Evolutionary conservation across 768 basidiomycete species (phyloP).

Genomic region (Lanmaoa pseudosensibilis): DNA sequence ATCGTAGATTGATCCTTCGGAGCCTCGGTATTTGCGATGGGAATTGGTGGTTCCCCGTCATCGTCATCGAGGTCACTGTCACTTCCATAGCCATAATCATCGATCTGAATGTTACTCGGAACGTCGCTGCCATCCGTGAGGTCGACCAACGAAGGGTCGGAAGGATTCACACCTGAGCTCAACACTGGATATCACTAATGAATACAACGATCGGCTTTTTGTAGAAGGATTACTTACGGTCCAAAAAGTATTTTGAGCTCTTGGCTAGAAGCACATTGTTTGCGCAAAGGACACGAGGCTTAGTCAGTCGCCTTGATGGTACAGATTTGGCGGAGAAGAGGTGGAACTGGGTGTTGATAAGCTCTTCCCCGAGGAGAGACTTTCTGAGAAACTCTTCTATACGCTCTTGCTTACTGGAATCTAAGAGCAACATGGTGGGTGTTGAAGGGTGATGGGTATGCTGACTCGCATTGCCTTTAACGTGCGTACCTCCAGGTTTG

Average conservation of each 20-base stretch:
- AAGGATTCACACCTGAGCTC: slow-evolving; percentile 1
- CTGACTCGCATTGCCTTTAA: background rate
- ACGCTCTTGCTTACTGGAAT: slow-evolving; percentile 9
- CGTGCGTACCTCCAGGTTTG: background rate
- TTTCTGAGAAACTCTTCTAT: slow-evolving; percentile 24
- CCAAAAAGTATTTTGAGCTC: slow-evolving; percentile 27
- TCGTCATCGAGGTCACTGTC: slow-evolving; percentile 37
- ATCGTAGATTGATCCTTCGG: background rate
- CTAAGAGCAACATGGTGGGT: slow-evolving; percentile 1
- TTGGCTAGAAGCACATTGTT: slow-evolving; percentile 30
- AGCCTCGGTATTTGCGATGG: background rate
- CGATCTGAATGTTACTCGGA: slow-evolving; percentile 5
- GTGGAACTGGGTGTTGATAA: slow-evolving; percentile 35
- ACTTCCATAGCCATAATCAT: slow-evolving; percentile 32
- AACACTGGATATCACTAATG: slow-evolving; percentile 7
- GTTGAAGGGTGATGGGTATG: background rate
- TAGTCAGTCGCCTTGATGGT: slow-evolving; percentile 6
- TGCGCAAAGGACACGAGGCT: slow-evolving; percentile 27
- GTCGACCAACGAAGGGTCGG: slow-evolving; percentile 13
- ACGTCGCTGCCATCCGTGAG: slow-evolving; percentile 10
- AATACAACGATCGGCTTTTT: background rate
- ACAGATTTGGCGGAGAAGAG: slow-evolving; percentile 20
- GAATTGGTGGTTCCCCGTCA: slow-evolving; percentile 11
- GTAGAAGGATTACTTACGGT: slow-evolving; percentile 14
- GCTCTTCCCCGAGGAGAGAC: slow-evolving; percentile 28